Evolutionary conservation across 2,329 filamentous ascomycete genomes (phyloP).

Genomic region (Aspergillus fructus): DNA sequence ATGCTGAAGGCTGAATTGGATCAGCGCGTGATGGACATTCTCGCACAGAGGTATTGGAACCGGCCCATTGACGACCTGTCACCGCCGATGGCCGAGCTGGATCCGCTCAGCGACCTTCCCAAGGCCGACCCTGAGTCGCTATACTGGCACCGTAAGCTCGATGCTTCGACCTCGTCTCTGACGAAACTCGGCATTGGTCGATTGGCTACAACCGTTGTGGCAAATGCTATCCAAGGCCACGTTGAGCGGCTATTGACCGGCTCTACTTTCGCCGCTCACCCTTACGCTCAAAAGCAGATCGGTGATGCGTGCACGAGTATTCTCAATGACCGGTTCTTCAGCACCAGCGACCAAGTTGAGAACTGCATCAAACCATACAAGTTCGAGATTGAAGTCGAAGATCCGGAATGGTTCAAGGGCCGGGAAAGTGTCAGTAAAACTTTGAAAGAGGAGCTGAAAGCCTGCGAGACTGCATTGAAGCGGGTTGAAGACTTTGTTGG

Average conservation of each 20-base stretch:
- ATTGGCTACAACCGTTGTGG: constrained; percentile 86
- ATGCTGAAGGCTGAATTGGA: constrained; percentile 90
- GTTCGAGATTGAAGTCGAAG: constrained; percentile 93
- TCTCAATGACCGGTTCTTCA: constrained; percentile 90
- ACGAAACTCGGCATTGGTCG: constrained; percentile 94
- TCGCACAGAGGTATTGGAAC: constrained; percentile 97
- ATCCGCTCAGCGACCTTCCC: constrained; percentile 74
- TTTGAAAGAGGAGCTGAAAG: constrained; percentile 82
- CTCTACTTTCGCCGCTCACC: constrained; percentile 85
- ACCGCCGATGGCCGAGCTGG: constrained; percentile 63
- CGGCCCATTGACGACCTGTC: constrained; percentile 85
- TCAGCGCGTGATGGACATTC: constrained; percentile 87
- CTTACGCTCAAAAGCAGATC: constrained; percentile 90
- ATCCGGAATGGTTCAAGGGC: constrained; percentile 81
- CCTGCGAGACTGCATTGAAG: constrained; percentile 77
- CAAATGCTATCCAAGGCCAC: constrained; percentile 79
- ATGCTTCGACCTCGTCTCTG: constrained; percentile 83
- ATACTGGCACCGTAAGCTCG: constrained; percentile 92
- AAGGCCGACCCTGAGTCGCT: constrained; percentile 81
- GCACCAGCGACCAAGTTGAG: constrained; percentile 95
- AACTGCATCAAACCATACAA: constrained; percentile 99
- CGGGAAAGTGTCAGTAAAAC: constrained; percentile 77
- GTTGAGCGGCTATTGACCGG: constrained; percentile 74
- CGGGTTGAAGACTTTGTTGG: constrained; percentile 75
- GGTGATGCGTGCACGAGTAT: constrained; percentile 86